Percentiles rank a stretch among this genome's conserved stretches.
Evolutionary conservation across 208 protist genomes (phyloP).

Genomic region (Acanthamoeba sp.): DNA sequence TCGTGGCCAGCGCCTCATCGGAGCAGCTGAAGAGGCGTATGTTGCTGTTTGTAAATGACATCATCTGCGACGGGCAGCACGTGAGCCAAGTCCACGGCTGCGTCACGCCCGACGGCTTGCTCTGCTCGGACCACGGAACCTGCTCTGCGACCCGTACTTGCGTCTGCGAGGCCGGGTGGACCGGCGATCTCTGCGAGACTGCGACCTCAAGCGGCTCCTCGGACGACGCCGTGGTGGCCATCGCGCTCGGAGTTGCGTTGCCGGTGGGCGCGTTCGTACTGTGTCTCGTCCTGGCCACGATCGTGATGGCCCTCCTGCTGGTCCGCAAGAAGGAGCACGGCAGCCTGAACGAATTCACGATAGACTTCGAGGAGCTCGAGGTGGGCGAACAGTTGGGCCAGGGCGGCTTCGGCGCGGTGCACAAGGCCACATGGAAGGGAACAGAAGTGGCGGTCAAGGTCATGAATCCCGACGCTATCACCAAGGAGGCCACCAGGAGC

Average conservation of each 20-base stretch:
- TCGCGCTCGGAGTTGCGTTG: neutral
- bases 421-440: neutral
- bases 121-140: too few relatives aligned
- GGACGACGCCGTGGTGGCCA: neutral
- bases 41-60: too few relatives aligned
- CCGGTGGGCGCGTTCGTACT: neutral
- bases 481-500: neutral
- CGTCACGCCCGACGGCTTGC: too few relatives aligned
- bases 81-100: too few relatives aligned
- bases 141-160: too few relatives aligned
- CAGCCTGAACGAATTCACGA: neutral
- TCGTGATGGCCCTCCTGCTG: neutral
- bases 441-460: slow-evolving; percentile 32
- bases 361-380: slow-evolving; percentile 1
- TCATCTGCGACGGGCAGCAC: too few relatives aligned
- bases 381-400: neutral
- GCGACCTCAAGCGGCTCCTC: too few relatives aligned
- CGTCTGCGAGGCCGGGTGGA: too few relatives aligned
- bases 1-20: too few relatives aligned
- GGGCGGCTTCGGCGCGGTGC: slow-evolving; percentile 38
- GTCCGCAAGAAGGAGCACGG: neutral
- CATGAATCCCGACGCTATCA: neutral
- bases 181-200: too few relatives aligned
- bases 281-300: neutral
- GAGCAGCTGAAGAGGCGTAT: too few relatives aligned